Base-by-base conservation (phyloP, 2,329 filamentous ascomycete genomes). In the Fonsecaea pedrosoi region DNA sequence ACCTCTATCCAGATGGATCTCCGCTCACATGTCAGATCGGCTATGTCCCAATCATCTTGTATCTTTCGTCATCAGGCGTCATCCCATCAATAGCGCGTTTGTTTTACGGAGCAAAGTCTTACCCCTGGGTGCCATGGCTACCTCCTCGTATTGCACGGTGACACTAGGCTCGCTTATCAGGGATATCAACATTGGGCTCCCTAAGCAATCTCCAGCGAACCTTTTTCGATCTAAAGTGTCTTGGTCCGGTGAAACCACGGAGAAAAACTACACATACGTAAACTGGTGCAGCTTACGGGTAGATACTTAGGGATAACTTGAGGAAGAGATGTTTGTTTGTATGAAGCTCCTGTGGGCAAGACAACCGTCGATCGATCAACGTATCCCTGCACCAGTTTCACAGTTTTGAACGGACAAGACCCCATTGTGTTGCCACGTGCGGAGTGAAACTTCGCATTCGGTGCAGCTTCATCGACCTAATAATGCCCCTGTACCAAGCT, bases 281-380 rank as follows among this genome's bases (percentile, higher is more conserved):
- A 32, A 32, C 30, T 32, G 30, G 30, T 32, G 30, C 30, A 32
- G 4, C 30, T 32, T 32, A 32, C 30, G 30, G 6, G 30, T 32
- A 32, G 30, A 32, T 32, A 32, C 3, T 6, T 32, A 32, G 6
- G 30, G 30, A 32, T 45, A 15, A 6, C 38, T 18, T 45, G 40
- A n/a, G 40, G 15, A 45, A 45, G 15, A 45, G n/a, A 45, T 45
- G 40, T 45, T 45, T 45, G 40, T 45, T 45, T 45, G 40, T 45
- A 40, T 40, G n/a, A 40, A 40, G 13, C 38, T 40, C 38, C 13
- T 40, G 12, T 40, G 38, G 38, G 38, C 38, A 40, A 40, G 15
- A 40, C 30, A 15, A 15, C 15, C 12, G 38, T 40, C 38, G 38
- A 40, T 40, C 38, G 12, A 15, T 40, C n/a, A 40, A 40, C 38